These are phyloP conservation scores for Schwanniomyces pseudopolymorphus DNA, from an alignment of 805 yeast genomes.

Conservation along the genomic window DNA sequence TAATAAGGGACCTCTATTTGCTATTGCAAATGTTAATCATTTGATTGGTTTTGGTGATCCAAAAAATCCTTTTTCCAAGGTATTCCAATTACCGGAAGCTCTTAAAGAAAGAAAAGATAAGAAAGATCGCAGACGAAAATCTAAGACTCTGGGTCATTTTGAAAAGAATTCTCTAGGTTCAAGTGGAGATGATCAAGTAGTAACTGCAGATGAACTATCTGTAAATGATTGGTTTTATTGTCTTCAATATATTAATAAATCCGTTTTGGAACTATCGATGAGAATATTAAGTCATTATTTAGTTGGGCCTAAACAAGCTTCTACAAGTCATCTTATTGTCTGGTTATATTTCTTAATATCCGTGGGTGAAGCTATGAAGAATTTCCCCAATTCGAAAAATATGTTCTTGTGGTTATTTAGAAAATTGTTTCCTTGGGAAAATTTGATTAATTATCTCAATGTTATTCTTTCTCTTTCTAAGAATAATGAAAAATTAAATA, in stretches of 20 bases:
- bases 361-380: constrained; percentile 53
- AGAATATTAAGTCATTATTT: constrained; percentile 65
- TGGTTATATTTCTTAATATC: constrained; percentile 75
- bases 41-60: constrained; percentile 77
- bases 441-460: constrained; percentile 62
- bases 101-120: constrained; percentile 69
- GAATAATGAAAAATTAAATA: constrained; percentile 23
- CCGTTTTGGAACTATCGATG: constrained; percentile 67
- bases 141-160: constrained; percentile 16
- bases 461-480: constrained; percentile 43
- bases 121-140: constrained; percentile 61
- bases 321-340: constrained; percentile 71
- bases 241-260: constrained; percentile 55
- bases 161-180: constrained; percentile 11
- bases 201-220: constrained; percentile 35
- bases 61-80: constrained; percentile 70
- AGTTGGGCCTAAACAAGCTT: constrained; percentile 67
- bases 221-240: constrained; percentile 56
- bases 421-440: constrained; percentile 68
- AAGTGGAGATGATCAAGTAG: constrained; percentile 31
- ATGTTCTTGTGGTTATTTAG: constrained; percentile 53
- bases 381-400: constrained; percentile 44
- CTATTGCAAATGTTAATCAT: constrained; percentile 73
- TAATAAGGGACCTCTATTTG: constrained; percentile 73
- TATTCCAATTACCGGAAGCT: constrained; percentile 71